phyloP scores from a whole-genome alignment of 352 stramenopile genomes.

The Phytophthora fragariae region DNA sequence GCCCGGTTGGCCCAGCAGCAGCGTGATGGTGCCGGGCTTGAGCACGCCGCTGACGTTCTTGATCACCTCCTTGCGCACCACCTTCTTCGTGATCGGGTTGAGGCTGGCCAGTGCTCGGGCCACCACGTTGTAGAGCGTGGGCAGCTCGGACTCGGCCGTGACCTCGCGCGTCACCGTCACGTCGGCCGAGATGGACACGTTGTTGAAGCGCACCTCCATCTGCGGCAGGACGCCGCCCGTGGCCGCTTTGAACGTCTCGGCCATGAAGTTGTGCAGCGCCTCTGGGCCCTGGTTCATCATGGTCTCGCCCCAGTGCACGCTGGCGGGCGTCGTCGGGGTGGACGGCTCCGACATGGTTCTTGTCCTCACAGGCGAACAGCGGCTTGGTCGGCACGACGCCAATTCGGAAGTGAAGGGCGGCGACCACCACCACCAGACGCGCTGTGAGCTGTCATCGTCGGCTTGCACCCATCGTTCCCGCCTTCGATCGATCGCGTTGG shows the following conservation, averaged over 20 bases:
- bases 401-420: constrained; percentile 28
- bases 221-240: constrained; percentile 33
- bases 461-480: constrained; percentile 1
- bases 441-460: neutral
- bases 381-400: constrained; percentile 18
- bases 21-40: constrained; percentile 42
- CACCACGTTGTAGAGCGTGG: constrained; percentile 42
- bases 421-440: neutral
- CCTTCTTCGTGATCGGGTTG: constrained; percentile 35
- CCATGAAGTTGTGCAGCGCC: constrained; percentile 31
- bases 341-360: constrained; percentile 32
- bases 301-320: constrained; percentile 35
- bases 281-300: constrained; percentile 26
- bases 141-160: constrained; percentile 39
- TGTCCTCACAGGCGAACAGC: neutral
- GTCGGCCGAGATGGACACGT: constrained; percentile 42
- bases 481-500: neutral
- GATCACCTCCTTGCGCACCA: constrained; percentile 46
- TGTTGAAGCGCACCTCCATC: constrained; percentile 39
- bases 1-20: constrained; percentile 47
- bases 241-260: constrained; percentile 32
- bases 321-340: constrained; percentile 23
- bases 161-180: constrained; percentile 28
- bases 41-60: constrained; percentile 41
- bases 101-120: constrained; percentile 2